These are phyloP conservation scores for Arthroderma sp. DNA, from an alignment of 2,329 filamentous ascomycete genomes.

Conservation along the genomic window DNA sequence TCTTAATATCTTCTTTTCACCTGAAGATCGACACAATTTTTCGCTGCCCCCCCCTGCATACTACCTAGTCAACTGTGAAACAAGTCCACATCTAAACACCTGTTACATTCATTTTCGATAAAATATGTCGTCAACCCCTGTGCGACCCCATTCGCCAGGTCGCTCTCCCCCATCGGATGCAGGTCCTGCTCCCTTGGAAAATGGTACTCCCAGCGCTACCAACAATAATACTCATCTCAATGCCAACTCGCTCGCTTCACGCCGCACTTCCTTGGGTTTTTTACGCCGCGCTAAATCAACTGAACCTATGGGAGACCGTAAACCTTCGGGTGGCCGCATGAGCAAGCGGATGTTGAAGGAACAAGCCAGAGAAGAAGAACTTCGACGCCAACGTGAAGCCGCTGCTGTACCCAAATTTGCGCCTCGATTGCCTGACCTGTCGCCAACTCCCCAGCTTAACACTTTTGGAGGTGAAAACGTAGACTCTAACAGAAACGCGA, in stretches of 20 bases:
- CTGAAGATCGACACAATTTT: too few species aligned
- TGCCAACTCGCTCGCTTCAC: constrained; percentile 16
- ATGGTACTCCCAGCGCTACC: constrained; percentile 15
- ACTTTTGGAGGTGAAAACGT: constrained; percentile 52
- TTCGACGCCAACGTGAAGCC: constrained; percentile 43
- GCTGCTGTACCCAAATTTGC: constrained; percentile 44
- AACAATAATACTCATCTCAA: constrained; percentile 16
- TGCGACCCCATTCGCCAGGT: constrained; percentile 3
- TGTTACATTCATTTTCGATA: too few species aligned
- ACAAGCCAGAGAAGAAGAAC: constrained; percentile 36
- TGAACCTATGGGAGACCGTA: constrained; percentile 45
- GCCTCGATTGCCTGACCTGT: constrained; percentile 40
- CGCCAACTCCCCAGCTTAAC: constrained; percentile 37
- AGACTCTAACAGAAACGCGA: constrained; percentile 49
- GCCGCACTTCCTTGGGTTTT: constrained; percentile 43
- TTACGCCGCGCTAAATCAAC: constrained; percentile 56
- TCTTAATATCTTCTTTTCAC: too few species aligned
- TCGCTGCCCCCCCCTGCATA: too few species aligned
- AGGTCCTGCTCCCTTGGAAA: constrained; percentile 2
- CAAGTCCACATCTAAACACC: too few species aligned
- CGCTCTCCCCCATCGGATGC: constrained; percentile 6
- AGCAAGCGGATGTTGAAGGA: constrained; percentile 27
- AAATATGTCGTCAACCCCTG: constrained; percentile 2
- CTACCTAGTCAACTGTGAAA: too few species aligned
- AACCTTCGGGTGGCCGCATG: constrained; percentile 22